Conservation (phyloP, 2,329 filamentous ascomycete genomes). For the Aspergillus sp. region DNA sequence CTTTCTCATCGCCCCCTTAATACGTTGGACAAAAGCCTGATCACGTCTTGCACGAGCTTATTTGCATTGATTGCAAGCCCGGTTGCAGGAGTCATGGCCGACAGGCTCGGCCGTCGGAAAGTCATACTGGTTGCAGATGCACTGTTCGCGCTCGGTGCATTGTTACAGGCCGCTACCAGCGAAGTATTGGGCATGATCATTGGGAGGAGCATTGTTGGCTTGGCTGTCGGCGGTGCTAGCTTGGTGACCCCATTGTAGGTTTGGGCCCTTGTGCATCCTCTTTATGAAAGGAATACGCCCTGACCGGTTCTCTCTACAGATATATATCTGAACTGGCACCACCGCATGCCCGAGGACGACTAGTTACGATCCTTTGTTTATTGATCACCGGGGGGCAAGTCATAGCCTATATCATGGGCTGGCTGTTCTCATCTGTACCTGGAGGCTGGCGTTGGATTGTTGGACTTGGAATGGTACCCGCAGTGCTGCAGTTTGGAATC, state of each 20-base stretch:
- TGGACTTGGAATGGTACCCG: constrained; percentile 76
- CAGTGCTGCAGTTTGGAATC: constrained; percentile 66
- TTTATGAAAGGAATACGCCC: not conserved
- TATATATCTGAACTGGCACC: constrained; percentile 88
- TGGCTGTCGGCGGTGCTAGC: constrained; percentile 54
- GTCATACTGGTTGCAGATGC: constrained; percentile 49
- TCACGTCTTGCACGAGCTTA: constrained; percentile 58
- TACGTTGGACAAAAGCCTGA: constrained; percentile 58
- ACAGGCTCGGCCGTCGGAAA: constrained; percentile 47
- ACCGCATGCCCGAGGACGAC: constrained; percentile 68
- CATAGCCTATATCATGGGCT: constrained; percentile 81
- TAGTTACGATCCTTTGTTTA: constrained; percentile 79
- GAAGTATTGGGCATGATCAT: constrained; percentile 47
- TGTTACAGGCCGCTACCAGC: constrained; percentile 42
- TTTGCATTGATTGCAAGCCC: constrained; percentile 59
- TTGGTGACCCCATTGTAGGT: constrained; percentile 73
- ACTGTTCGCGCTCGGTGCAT: constrained; percentile 46
- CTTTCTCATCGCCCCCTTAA: constrained; percentile 51
- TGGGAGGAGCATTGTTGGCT: constrained; percentile 47
- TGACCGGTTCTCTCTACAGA: constrained; percentile 25
- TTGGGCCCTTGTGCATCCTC: not conserved
- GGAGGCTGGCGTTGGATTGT: constrained; percentile 91
- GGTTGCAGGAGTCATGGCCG: constrained; percentile 53
- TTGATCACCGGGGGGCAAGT: constrained; percentile 89
- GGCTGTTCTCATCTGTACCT: constrained; percentile 62